phyloP scores from a whole-genome alignment of 441 rosid genomes.

The Erodium texanum region DNA sequence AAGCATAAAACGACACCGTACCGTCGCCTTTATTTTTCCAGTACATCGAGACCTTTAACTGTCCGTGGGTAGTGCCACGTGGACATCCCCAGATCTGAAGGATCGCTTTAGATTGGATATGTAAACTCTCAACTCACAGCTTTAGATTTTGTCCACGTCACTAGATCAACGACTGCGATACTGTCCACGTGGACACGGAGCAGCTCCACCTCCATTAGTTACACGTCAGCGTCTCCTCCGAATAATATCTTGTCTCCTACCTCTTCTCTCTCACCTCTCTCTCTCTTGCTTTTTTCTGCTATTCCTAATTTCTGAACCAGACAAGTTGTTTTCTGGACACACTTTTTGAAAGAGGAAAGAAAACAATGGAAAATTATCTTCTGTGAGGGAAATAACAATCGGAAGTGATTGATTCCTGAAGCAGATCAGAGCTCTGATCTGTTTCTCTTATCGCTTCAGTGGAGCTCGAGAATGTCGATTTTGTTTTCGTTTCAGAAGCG shows the following conservation, averaged over 20 bases:
- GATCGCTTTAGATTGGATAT: constrained; percentile 19
- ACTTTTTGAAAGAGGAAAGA: background rate
- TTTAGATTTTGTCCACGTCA: constrained; percentile 32
- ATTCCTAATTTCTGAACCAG: constrained; percentile 1
- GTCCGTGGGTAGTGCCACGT: constrained; percentile 25
- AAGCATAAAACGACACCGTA: background rate
- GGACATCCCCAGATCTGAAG: constrained; percentile 18
- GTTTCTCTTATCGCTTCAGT: background rate
- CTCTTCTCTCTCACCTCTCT: background rate
- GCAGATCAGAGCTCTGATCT: constrained; percentile 6
- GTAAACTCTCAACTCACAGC: constrained; percentile 20
- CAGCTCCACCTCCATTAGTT: constrained; percentile 23
- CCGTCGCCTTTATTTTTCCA: background rate
- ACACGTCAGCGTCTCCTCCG: constrained; percentile 35
- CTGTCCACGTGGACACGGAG: constrained; percentile 13
- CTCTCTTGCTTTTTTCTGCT: no score
- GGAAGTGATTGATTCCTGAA: background rate
- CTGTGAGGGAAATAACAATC: background rate
- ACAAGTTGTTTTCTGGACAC: constrained; percentile 13
- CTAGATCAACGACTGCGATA: constrained; percentile 8
- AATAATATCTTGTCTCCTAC: constrained; percentile 33
- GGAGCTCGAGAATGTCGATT: constrained; percentile 4
- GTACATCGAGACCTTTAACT: constrained; percentile 7
- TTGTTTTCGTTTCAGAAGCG: background rate
- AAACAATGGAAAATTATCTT: background rate